Conservation (phyloP, 345 rosid species). For the Pugionium dolabratum region DNA sequence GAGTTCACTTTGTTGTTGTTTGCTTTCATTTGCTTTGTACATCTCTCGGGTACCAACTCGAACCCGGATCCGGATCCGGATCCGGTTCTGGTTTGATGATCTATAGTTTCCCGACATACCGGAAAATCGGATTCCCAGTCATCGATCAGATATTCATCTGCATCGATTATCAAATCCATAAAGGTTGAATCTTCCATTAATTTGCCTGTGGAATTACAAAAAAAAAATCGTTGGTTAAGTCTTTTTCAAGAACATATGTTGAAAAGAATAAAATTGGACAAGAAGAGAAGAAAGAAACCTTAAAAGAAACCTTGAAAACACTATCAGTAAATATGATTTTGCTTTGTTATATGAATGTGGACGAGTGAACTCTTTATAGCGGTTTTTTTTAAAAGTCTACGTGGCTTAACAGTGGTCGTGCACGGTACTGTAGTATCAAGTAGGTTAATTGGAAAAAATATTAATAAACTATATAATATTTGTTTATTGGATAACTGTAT, state of each 20-base stretch:
- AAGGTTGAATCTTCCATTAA: slow-evolving; percentile 42
- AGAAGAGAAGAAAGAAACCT: too few species aligned
- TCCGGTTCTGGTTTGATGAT: neutral
- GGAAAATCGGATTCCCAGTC: slow-evolving; percentile 35
- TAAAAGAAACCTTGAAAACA: too few species aligned
- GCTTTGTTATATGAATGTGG: slow-evolving; percentile 21
- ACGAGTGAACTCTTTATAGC: slow-evolving; percentile 33
- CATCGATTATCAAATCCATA: slow-evolving; percentile 35
- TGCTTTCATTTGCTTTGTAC: slow-evolving; percentile 23
- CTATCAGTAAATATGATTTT: too few species aligned
- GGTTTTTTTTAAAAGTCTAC: too few species aligned
- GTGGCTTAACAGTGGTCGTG: slow-evolving; percentile 18
- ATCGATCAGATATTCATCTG: slow-evolving; percentile 37
- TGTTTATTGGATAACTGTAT: too few species aligned
- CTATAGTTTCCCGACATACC: neutral
- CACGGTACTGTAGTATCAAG: neutral
- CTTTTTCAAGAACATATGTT: too few species aligned
- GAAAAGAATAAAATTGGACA: too few species aligned
- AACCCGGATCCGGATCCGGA: slow-evolving; percentile 18
- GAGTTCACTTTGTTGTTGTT: too few species aligned
- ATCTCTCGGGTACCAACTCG: slow-evolving; percentile 1
- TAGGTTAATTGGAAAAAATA: too few species aligned
- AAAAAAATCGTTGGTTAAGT: too few species aligned
- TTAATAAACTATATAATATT: too few species aligned
- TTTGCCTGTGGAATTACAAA: slow-evolving; percentile 17